Evolutionary conservation across 1,284 basidiomycete species (phyloP).

Genomic region (Irpex sp.): DNA sequence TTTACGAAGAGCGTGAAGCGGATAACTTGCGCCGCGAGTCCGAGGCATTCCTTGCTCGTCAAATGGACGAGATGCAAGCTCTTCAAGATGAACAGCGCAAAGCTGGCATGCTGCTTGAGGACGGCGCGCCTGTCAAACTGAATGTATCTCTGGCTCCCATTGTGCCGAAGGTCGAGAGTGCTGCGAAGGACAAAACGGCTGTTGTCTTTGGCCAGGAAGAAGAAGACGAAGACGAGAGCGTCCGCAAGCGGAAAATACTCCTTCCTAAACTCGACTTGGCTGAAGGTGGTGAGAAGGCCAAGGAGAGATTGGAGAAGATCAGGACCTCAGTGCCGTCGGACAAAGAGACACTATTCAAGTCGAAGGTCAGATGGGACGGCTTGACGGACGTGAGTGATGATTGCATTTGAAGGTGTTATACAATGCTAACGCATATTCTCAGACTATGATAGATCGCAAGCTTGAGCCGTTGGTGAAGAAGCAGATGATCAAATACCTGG

Average conservation of each 20-base stretch:
- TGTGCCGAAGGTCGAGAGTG: conserved; percentile 43
- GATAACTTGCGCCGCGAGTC: conserved; percentile 83
- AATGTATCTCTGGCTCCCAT: conserved; percentile 63
- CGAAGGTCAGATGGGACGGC: conserved; percentile 84
- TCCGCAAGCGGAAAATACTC: conserved; percentile 75
- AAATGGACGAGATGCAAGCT: conserved; percentile 90
- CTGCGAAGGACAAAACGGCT: conserved; percentile 48
- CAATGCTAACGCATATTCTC: conserved; percentile 5
- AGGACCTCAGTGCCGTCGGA: conserved; percentile 66
- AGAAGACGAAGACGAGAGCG: conserved; percentile 77
- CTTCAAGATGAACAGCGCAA: conserved; percentile 84
- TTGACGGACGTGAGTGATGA: conserved; percentile 68
- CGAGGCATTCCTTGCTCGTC: conserved; percentile 82
- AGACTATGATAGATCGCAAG: conserved; percentile 79
- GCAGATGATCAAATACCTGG: conserved; percentile 80
- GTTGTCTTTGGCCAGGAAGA: conserved; percentile 73
- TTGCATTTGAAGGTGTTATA: not conserved
- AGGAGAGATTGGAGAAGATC: conserved; percentile 76
- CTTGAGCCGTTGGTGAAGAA: conserved; percentile 76
- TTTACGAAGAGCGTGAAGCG: conserved; percentile 79
- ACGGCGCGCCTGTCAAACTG: conserved; percentile 83
- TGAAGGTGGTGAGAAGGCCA: conserved; percentile 71
- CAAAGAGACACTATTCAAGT: conserved; percentile 72
- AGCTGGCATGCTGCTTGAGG: conserved; percentile 85
- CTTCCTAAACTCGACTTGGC: conserved; percentile 86